Evolutionary conservation across 2,329 filamentous ascomycete genomes (phyloP).

Genomic region (Claviceps sp.): DNA sequence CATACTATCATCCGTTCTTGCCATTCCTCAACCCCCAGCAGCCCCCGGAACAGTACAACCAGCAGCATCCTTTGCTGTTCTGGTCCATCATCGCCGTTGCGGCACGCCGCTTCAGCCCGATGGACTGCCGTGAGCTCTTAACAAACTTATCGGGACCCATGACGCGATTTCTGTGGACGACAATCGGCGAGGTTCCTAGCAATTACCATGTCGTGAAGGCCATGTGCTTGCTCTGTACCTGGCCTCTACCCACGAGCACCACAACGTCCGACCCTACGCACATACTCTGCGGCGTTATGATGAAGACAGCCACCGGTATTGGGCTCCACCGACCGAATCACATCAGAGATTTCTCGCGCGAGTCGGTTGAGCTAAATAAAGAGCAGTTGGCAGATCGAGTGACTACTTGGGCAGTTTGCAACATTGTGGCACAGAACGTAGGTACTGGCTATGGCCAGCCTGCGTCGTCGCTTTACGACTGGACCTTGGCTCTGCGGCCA

Average conservation of each 20-base stretch:
- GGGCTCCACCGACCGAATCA: slow-evolving; percentile 70
- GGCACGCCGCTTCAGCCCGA: slow-evolving; percentile 50
- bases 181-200: slow-evolving; percentile 62
- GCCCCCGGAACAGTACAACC: slow-evolving; percentile 59
- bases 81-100: slow-evolving; percentile 72
- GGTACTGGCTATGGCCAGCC: slow-evolving; percentile 78
- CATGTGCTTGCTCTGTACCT: slow-evolving; percentile 65
- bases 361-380: slow-evolving; percentile 60
- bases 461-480: slow-evolving; percentile 64
- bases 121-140: slow-evolving; percentile 46
- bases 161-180: slow-evolving; percentile 62
- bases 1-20: slow-evolving; percentile 62
- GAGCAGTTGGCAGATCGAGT: slow-evolving; percentile 69
- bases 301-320: slow-evolving; percentile 75
- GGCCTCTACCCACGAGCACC: slow-evolving; percentile 71
- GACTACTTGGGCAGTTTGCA: slow-evolving; percentile 73
- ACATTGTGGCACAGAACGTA: slow-evolving; percentile 68
- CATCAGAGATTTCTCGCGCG: slow-evolving; percentile 70
- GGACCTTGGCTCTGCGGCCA: slow-evolving; percentile 50
- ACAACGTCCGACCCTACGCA: slow-evolving; percentile 71
- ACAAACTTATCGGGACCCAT: slow-evolving; percentile 54
- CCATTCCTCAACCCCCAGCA: slow-evolving; percentile 58
- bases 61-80: slow-evolving; percentile 69
- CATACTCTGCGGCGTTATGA: slow-evolving; percentile 71
- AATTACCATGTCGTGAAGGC: slow-evolving; percentile 74